Evolutionary conservation across 495 filamentous ascomycete genomes (phyloP).

Genomic region (Aspergillus cavernicola): DNA sequence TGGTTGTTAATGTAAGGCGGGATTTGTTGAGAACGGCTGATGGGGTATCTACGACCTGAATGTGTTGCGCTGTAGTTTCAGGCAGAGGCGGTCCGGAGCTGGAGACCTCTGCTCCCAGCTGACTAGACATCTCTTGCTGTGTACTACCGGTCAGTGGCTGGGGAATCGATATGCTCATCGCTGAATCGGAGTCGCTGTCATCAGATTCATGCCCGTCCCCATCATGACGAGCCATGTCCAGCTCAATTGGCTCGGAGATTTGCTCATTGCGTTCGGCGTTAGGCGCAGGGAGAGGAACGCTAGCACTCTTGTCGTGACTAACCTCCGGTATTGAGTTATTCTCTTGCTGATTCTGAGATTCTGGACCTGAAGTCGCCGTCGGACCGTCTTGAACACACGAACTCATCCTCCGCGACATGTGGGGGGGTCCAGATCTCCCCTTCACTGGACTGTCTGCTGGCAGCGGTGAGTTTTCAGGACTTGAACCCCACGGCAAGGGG

Average conservation of each 20-base stretch:
- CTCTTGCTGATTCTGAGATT: not conserved
- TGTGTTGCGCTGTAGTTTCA: constrained; percentile 11
- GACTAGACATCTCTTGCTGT: constrained; percentile 26
- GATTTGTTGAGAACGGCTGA: constrained; percentile 9
- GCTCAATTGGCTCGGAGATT: not conserved
- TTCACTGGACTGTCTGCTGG: constrained; percentile 26
- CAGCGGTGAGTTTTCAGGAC: constrained; percentile 3
- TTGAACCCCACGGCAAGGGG: constrained; percentile 13
- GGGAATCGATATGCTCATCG: constrained; percentile 53
- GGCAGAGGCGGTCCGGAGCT: constrained; percentile 28
- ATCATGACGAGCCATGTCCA: not conserved
- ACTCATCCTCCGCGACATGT: not conserved
- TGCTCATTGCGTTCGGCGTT: not conserved
- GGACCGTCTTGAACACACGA: not conserved
- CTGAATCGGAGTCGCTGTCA: constrained; percentile 41
- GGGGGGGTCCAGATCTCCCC: not conserved
- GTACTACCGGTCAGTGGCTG: constrained; percentile 37
- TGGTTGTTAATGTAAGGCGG: constrained; percentile 3
- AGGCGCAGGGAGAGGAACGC: not conserved
- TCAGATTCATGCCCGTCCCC: constrained; percentile 18
- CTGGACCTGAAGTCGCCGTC: not conserved
- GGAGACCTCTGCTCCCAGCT: constrained; percentile 21
- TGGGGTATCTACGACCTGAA: constrained; percentile 42
- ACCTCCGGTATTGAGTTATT: not conserved
- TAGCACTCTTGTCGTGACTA: no score